Evolutionary conservation across 192 early-diverging fungal species (phyloP), one percentile per base, ranked within the genome.

Genomic region (Spizellomyces sp.): DNA sequence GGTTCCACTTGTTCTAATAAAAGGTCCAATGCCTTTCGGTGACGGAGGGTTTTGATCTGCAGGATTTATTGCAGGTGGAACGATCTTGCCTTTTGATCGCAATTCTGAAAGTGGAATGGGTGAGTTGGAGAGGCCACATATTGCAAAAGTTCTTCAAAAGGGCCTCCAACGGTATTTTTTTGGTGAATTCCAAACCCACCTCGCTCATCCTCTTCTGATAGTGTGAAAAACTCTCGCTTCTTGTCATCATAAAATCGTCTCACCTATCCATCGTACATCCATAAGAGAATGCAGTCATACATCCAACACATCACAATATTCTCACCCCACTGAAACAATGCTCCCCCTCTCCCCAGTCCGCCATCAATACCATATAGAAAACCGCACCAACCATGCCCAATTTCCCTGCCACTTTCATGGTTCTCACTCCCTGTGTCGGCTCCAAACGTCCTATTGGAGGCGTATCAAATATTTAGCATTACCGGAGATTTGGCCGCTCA

Each of bases 261-360:
- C 27, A 36, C 27, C 27, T 36, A 36, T 3, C 27, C 27, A 3
- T 3, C 27, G 27, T 36, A 36, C 27, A 36, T 2, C 27, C 27
- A 36, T 36, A 36, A 36, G 27, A 36, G 27, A 15, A 1, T 12
- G 15, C 8, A 21, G 17, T 14, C 17, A 67, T 1, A 67, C 15
- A 61, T 12, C 59, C 2, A 27, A 17, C 41, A 14, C 59, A 12
- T 61, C 15, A 17, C 2, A 4, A 64, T 9, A n/a, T 10, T 59
- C 68, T 42, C 58, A 73, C 64, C 44, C 56, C 56, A 57, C 54
- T 58, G 56, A 73, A 73, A 58, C 63, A 65, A 10, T 73, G 62
- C 43, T 73, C 71, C 5, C 64, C 63, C 10, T 65, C 54, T 43
- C 71, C 71, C 71, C 71, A 73, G 56, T 73, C 71, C 43, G 64